Base-by-base conservation (phyloP, 148 eudicot genomes). In the Amaranthus cruentus region DNA sequence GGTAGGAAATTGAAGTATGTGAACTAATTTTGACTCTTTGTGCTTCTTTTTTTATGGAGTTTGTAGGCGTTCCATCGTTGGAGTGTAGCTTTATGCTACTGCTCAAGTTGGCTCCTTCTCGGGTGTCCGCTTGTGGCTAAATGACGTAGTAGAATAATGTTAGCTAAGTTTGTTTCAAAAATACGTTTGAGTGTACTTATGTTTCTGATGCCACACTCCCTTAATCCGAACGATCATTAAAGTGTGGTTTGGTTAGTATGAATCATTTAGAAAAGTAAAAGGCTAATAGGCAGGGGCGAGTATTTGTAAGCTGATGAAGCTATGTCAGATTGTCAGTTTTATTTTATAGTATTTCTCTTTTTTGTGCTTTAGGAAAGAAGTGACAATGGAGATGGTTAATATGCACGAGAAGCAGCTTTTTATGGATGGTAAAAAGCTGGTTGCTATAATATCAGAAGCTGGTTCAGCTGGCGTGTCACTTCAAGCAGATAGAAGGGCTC, bases 381-480 rank as follows among this genome's bases (percentile, higher is more conserved):
- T 95, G 54, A 81, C 88, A 43, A 91, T 91, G 99, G 99, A 95
- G 86, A 95, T 95, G 99, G 99, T 95, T 56, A 95, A 95, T 79
- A 95, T 95, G 97, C 92, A 95, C 79, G 99, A 95, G 84, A 95
- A 95, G 80, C 89, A 87, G 75, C 85, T 86, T 50, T 95, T 95
- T 80, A 95, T 95, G 99, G 94, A 92, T 76, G 96, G 89, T 60
- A 83, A 88, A 75, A 94, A 94, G 85, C 79, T 95, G 56, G 80
- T 92, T 62, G 97, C 99, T 73, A 88, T 95, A 49, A 95, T 95
- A 63, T 94, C 98, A 70, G 99, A 95, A 77, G 99, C 99, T 80
- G 99, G 97, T 28, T 95, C 99, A 55, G 99, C 99, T 76, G 99
- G 99, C 76, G 99, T 94, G 70, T 94, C 98, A 62, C 80, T 95